phyloP scores from a whole-genome alignment of 2,329 filamentous ascomycete genomes.

The Trichophaea hybrida region DNA sequence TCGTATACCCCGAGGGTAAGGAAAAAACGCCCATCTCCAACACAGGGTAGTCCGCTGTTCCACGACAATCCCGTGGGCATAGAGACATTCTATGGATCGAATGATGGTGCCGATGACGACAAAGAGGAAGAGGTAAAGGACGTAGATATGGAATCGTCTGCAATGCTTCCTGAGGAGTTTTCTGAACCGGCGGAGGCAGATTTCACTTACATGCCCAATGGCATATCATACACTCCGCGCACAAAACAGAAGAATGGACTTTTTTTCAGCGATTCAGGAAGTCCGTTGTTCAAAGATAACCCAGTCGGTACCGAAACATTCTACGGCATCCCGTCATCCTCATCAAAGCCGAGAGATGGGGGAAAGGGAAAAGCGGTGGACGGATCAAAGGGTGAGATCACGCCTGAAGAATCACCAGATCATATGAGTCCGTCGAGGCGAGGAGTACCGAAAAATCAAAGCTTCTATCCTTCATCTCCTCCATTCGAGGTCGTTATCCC shows the following conservation, averaged over 20 bases:
- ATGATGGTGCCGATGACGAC: background rate
- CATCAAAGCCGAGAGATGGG: background rate
- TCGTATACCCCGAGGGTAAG: conserved; percentile 3
- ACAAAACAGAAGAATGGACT: conserved; percentile 3
- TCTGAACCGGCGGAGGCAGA: background rate
- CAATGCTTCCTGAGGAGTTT: background rate
- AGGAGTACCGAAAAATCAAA: background rate
- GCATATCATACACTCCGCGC: conserved; percentile 8
- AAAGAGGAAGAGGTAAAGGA: background rate
- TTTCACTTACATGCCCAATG: conserved; percentile 7
- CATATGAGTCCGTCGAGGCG: background rate
- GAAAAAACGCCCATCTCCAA: background rate
- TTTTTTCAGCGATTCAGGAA: background rate
- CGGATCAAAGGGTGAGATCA: background rate
- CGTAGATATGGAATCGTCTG: background rate
- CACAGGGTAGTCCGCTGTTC: too few relatives aligned
- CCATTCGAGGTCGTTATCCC: background rate
- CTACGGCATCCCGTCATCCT: conserved; percentile 2
- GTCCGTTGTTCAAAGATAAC: conserved; percentile 5
- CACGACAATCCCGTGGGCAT: background rate
- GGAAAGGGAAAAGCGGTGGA: background rate
- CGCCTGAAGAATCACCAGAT: background rate
- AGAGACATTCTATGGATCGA: background rate
- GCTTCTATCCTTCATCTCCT: conserved; percentile 1
- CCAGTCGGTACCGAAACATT: conserved; percentile 5